Percentiles rank a stretch among this genome's conserved stretches.
Conservation (phyloP, 208 protist genomes). For the Tritrichomonas foetus region DNA sequence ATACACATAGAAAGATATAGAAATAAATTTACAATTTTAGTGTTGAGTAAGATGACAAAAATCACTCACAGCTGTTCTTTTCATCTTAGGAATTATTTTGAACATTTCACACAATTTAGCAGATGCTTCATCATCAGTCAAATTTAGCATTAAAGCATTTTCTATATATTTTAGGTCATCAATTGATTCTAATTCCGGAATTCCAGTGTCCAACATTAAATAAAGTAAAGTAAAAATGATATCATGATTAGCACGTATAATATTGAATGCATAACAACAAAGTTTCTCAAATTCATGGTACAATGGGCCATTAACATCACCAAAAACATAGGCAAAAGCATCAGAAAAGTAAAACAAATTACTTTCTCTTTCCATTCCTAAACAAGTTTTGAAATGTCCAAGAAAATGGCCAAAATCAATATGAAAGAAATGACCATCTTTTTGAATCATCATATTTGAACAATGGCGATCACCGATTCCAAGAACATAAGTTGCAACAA, state of each 20-base stretch:
- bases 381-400: constrained; percentile 84
- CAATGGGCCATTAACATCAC: not conserved
- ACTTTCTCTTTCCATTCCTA: constrained; percentile 79
- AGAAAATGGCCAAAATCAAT: constrained; percentile 93
- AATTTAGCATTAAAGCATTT: not conserved
- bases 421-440: constrained; percentile 69
- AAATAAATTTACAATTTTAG: no score
- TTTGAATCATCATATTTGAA: constrained; percentile 58
- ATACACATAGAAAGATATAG: no score
- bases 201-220: not conserved
- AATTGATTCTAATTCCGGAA: not conserved
- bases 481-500: constrained; percentile 66
- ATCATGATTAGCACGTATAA: not conserved
- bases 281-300: not conserved
- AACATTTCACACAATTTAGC: not conserved
- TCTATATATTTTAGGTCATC: constrained; percentile 31
- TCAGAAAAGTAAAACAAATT: constrained; percentile 77
- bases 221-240: not conserved
- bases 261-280: not conserved
- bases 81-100: no score
- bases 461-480: constrained; percentile 67
- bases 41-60: no score
- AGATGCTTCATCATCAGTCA: not conserved
- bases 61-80: no score
- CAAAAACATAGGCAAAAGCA: constrained; percentile 41